Percentiles rank a stretch among this genome's conserved stretches.
Evolutionary conservation across 225 moss, liverwort and hornwort species (phyloP).

Genomic region (Physcomitrellopsis africana): DNA sequence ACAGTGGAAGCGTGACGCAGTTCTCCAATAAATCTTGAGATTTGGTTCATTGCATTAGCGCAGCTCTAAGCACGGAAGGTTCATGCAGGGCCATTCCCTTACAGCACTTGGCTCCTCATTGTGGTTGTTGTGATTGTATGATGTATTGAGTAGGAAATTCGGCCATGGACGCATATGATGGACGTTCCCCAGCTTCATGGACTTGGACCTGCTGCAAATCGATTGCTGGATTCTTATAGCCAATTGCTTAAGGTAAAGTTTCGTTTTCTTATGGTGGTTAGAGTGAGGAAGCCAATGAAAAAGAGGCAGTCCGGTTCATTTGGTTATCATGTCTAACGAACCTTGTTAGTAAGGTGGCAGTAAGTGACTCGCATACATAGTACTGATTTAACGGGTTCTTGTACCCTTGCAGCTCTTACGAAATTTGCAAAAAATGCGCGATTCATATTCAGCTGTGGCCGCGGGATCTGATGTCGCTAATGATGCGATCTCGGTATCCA

Average conservation of each 20-base stretch:
- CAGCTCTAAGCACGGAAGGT: slow-evolving; percentile 15
- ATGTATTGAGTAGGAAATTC: slow-evolving; percentile 77
- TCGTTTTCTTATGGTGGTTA: neutral
- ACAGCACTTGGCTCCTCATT: slow-evolving; percentile 16
- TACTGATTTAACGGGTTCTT: slow-evolving; percentile 29
- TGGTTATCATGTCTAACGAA: slow-evolving; percentile 6
- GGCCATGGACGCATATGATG: slow-evolving; percentile 99
- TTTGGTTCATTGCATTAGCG: neutral
- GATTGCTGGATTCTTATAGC: slow-evolving; percentile 87
- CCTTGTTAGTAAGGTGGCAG: neutral
- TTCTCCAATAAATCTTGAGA: slow-evolving; percentile 23
- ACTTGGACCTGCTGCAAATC: slow-evolving; percentile 89
- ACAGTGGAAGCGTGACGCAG: slow-evolving; percentile 14
- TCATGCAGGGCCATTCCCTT: neutral
- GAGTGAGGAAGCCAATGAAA: neutral
- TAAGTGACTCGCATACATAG: neutral
- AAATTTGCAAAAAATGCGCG: slow-evolving; percentile 85
- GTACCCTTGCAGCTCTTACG: slow-evolving; percentile 67
- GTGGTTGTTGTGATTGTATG: slow-evolving; percentile 30
- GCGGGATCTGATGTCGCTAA: slow-evolving; percentile 57
- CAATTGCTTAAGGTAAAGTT: slow-evolving; percentile 62
- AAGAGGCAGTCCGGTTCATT: neutral
- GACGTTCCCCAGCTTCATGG: slow-evolving; percentile 98
- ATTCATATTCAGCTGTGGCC: slow-evolving; percentile 85
- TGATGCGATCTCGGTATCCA: slow-evolving; percentile 44